Evolutionary conservation across 2,329 filamentous ascomycete species (phyloP), one percentile per base, ranked within the genome.

Genomic region (Aspergillus calidoustus): DNA sequence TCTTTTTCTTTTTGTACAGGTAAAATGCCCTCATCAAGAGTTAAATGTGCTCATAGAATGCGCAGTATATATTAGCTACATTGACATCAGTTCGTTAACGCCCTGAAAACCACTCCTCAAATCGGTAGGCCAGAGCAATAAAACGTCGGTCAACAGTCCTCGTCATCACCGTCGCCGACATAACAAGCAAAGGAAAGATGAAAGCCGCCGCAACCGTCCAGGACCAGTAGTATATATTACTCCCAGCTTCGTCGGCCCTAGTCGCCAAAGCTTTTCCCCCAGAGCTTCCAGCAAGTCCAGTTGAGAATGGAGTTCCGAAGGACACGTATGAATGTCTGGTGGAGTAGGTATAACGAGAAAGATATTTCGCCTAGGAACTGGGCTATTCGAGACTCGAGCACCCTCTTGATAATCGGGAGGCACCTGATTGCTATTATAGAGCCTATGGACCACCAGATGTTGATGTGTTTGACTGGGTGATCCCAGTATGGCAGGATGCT

Each of bases 281-380:
- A 41, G 13, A 41, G 11, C 34, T 15, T 41, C 34, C 34, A 41
- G 34, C 34, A 41, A 41, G 15, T 15, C 11, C 34, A 13, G 15
- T 41, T 41, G 34, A 41, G 34, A 13, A 41, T 41, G 11, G 34
- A 3, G 34, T 41, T 41, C 6, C 34, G 34, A 41, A 41, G 34
- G 34, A 41, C 34, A 41, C 34, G 34, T 41, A 41, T 41, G 34
- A 41, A 41, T 13, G 34, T 41, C 15, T 19, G 28, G 19, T 62
- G 54, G 3, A 50, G n/a, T 3, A 58, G 47, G 15, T 58, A 58
- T 2, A 58, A 11, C 9, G 55, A 41, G 25, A 52, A 58, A 7
- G 47, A 52, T 8, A 58, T 34, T 22, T 41, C 19, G 8, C 51
- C 51, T 3, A 43, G 17, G 9, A 22, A 25, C 22, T 43, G 31